phyloP scores from a whole-genome alignment of 352 stramenopile species.

The Sclerospora graminicola region DNA sequence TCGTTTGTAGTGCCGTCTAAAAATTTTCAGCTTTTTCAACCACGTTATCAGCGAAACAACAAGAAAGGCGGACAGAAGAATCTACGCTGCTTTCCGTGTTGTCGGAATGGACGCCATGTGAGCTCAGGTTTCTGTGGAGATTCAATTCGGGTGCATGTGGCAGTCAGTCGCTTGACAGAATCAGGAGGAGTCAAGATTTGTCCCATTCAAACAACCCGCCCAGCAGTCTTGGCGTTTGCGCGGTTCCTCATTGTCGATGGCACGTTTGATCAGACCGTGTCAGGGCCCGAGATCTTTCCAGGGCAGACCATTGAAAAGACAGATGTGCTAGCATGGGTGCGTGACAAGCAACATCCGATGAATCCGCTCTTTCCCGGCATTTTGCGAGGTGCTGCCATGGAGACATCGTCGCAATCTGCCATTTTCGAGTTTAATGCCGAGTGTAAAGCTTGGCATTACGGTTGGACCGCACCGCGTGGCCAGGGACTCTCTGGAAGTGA shows the following conservation, averaged over 20 bases:
- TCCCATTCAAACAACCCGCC: slow-evolving; percentile 53
- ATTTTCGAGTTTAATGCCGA: slow-evolving; percentile 86
- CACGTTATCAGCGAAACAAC: slow-evolving; percentile 84
- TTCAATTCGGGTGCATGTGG: slow-evolving; percentile 75
- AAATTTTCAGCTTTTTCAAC: slow-evolving; percentile 69
- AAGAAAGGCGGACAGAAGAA: slow-evolving; percentile 88
- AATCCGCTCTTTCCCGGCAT: slow-evolving; percentile 72
- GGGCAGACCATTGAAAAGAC: slow-evolving; percentile 69
- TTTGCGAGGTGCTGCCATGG: slow-evolving; percentile 63
- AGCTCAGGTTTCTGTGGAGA: slow-evolving; percentile 81
- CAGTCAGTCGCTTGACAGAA: slow-evolving; percentile 59
- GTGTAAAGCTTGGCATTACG: slow-evolving; percentile 86
- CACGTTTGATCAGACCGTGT: slow-evolving; percentile 55
- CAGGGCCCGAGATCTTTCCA: slow-evolving; percentile 59
- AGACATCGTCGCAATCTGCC: slow-evolving; percentile 63
- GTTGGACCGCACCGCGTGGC: slow-evolving; percentile 67
- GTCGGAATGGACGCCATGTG: slow-evolving; percentile 69
- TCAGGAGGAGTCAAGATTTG: slow-evolving; percentile 77
- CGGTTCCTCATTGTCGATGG: slow-evolving; percentile 69
- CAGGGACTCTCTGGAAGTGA: slow-evolving; percentile 70
- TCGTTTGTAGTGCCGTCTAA: slow-evolving; percentile 76
- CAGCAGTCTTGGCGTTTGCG: slow-evolving; percentile 53
- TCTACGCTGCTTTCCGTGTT: slow-evolving; percentile 80
- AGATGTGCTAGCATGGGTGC: slow-evolving; percentile 49
- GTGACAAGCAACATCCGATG: slow-evolving; percentile 65